These are phyloP conservation scores for Fomitopsis pulvina DNA, from an alignment of 768 basidiomycete species.

Conservation along the genomic window DNA sequence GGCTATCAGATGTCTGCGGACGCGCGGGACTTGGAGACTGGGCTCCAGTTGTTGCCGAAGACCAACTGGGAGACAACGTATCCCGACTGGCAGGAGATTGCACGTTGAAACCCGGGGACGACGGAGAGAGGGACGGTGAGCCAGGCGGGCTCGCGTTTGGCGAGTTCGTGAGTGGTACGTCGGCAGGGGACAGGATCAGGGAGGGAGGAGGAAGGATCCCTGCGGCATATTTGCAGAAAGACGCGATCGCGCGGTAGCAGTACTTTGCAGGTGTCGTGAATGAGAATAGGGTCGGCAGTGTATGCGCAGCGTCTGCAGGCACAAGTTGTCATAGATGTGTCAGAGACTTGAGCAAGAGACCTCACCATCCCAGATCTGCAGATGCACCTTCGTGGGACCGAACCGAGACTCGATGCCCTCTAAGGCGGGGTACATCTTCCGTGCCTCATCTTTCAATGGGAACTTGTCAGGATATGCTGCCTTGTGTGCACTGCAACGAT, in stretches of 20 bases:
- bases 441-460: constrained; percentile 37
- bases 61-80: too few relatives aligned
- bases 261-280: constrained; percentile 77
- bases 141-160: neutral
- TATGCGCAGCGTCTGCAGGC: constrained; percentile 59
- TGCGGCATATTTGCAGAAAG: constrained; percentile 62
- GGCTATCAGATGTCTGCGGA: too few relatives aligned
- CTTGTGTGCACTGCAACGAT: constrained; percentile 84
- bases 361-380: constrained; percentile 88
- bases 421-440: constrained; percentile 50
- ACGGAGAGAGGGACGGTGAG: neutral
- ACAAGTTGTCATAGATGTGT: neutral
- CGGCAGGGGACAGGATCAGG: neutral
- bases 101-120: neutral
- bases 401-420: constrained; percentile 45
- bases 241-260: constrained; percentile 72
- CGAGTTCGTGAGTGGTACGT: constrained; percentile 11
- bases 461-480: constrained; percentile 79
- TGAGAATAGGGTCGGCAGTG: constrained; percentile 66
- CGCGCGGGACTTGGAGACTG: too few relatives aligned
- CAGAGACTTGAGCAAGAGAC: too few relatives aligned
- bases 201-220: constrained; percentile 29
- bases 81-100: neutral
- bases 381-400: constrained; percentile 75
- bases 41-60: too few relatives aligned